Conservation (phyloP, 2,329 filamentous ascomycete genomes). For the Sporothrix phasma region DNA sequence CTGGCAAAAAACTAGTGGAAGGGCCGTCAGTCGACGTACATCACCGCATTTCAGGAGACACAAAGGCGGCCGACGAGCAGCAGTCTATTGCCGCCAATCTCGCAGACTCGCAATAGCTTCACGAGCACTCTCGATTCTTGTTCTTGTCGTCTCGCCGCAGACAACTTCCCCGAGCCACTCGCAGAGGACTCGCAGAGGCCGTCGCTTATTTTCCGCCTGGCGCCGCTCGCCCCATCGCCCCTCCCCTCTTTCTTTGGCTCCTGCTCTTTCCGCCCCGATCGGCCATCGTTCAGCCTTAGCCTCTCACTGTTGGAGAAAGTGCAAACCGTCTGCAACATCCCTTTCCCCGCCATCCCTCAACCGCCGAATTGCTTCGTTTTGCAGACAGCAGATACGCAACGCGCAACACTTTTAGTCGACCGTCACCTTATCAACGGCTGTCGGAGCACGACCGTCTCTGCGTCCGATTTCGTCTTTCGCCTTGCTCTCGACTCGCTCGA, state of each 20-base stretch:
- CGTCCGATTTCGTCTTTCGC: not conserved
- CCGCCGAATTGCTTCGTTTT: not conserved
- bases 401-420: no score
- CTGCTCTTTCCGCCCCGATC: not conserved
- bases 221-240: constrained; percentile 1
- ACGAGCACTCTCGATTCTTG: not conserved
- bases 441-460: not conserved
- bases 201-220: not conserved
- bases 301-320: not conserved
- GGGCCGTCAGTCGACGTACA: not conserved
- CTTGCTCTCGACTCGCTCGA: not conserved
- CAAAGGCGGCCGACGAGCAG: constrained; percentile 7
- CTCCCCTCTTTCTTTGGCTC: not conserved
- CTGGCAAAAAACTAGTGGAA: not conserved
- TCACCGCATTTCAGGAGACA: not conserved
- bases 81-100: not conserved
- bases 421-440: not conserved
- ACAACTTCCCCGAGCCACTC: not conserved
- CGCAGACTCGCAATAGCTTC: constrained; percentile 3
- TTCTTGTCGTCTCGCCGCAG: not conserved
- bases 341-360: not conserved
- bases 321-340: not conserved
- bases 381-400: not conserved
- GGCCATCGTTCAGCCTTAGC: no score
- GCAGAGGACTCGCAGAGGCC: not conserved